phyloP scores from a whole-genome alignment of 2,329 filamentous ascomycete species.

The Triangularia verruculosa region DNA sequence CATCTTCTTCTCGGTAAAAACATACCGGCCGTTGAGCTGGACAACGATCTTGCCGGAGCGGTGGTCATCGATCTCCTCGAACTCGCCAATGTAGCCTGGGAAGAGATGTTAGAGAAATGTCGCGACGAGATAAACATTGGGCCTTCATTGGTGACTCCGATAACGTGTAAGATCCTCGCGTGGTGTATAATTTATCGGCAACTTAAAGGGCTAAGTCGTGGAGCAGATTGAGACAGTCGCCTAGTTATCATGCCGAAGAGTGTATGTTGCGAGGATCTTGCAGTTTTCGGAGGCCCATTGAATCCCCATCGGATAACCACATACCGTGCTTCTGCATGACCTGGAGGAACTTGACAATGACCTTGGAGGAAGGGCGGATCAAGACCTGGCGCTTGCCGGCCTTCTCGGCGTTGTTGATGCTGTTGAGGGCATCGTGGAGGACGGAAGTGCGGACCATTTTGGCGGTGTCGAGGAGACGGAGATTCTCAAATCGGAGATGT shows the following conservation, averaged over 20 bases:
- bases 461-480: constrained; percentile 57
- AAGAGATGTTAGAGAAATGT: constrained; percentile 64
- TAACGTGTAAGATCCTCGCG: constrained; percentile 97
- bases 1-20: constrained; percentile 18
- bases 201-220: constrained; percentile 99
- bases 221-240: constrained; percentile 72
- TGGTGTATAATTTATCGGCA: constrained; percentile 83
- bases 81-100: constrained; percentile 96
- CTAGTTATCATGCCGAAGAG: constrained; percentile 99
- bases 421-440: constrained; percentile 97
- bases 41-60: constrained; percentile 99
- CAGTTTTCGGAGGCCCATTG: constrained; percentile 8
- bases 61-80: constrained; percentile 99
- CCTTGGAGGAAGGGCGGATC: constrained; percentile 98
- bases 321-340: constrained; percentile 99
- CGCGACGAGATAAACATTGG: constrained; percentile 91
- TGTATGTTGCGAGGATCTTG: constrained; percentile 24
- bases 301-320: constrained; percentile 40
- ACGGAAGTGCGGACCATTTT: constrained; percentile 99
- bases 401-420: constrained; percentile 99
- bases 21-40: constrained; percentile 87
- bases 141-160: constrained; percentile 72
- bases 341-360: constrained; percentile 98
- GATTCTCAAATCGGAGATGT: constrained; percentile 73
- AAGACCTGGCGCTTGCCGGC: constrained; percentile 98